Conservation (phyloP, 2,329 filamentous ascomycete species). For the Fusarium vanettenii region DNA sequence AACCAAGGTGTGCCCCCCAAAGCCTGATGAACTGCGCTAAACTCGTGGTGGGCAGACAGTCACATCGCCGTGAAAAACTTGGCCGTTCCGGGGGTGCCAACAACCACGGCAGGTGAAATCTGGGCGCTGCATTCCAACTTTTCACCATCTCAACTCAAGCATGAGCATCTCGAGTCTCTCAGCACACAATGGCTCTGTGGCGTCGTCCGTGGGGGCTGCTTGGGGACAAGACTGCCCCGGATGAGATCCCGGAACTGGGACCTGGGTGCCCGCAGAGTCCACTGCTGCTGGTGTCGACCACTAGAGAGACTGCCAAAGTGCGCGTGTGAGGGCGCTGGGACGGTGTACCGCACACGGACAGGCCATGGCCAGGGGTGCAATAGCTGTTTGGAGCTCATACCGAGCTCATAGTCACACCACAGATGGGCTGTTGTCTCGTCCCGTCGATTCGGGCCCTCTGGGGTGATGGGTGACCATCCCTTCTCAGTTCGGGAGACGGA, state of each 20-base stretch:
- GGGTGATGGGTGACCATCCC: slow-evolving; percentile 35
- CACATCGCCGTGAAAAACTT: slow-evolving; percentile 29
- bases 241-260: slow-evolving; percentile 26
- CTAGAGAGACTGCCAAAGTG: slow-evolving; percentile 25
- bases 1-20: slow-evolving; percentile 10
- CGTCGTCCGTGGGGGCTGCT: slow-evolving; percentile 19
- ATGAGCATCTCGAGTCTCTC: slow-evolving; percentile 14
- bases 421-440: slow-evolving; percentile 43
- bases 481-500: slow-evolving; percentile 35
- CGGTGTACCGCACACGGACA: slow-evolving; percentile 36
- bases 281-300: slow-evolving; percentile 23
- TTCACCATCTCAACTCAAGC: slow-evolving; percentile 15
- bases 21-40: slow-evolving; percentile 28
- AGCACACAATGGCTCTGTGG: slow-evolving; percentile 1
- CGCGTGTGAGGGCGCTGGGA: slow-evolving; percentile 36
- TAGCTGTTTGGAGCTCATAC: slow-evolving; percentile 39
- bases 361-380: slow-evolving; percentile 36
- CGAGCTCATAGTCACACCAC: slow-evolving; percentile 44
- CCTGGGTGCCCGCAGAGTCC: slow-evolving; percentile 12
- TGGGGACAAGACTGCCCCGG: slow-evolving; percentile 29
- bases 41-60: slow-evolving; percentile 31
- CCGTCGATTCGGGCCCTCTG: slow-evolving; percentile 41
- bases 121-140: slow-evolving; percentile 27
- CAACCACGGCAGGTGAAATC: slow-evolving; percentile 19
- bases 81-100: slow-evolving; percentile 18